Evolutionary conservation across 768 basidiomycete species (phyloP), one percentile per base, ranked within the genome.

Genomic region (Tephrocybe sp.): DNA sequence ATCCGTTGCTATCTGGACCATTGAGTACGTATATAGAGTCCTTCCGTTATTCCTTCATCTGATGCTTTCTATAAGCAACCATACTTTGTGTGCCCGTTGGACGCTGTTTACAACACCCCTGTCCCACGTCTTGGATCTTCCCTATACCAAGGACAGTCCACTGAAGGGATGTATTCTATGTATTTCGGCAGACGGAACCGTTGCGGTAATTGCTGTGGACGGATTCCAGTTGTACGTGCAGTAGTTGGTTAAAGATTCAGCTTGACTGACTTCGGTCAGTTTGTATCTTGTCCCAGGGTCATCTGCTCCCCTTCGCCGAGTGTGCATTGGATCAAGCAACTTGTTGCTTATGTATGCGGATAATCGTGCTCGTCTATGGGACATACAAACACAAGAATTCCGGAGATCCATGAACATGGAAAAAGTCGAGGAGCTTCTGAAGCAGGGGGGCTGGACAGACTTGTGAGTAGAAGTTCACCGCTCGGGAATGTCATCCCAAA

Each of bases 351-450:
- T 87, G 1, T 98, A 98, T 64, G 73, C 73, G 2, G 84, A 89
- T 53, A 83, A 80, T 2, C 80, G 85, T 46, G 90, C 89, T 1
- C 75, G 97, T 34, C 68, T 95, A 2, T 99, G 97, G 93, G 91
- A 98, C 59, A 71, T 86, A 13, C 80, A 82, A 53, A 87, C 85
- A 0, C 78, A 79, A 49, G 94, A 97, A 58, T 87, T 98, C 57
- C 80, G 92, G 77, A 72, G 96, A 41, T 89, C 92, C 0, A 90
- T 90, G 79, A 76, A 76, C 5, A 56, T 73, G 7, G 86, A 86
- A 34, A 93, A 89, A 61, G 92, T 87, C 0, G 79, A 82, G 42
- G 92, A 92, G 41, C 72, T 92, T 48, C 58, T 96, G 4, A 64
- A 62, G 1, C 78, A 88, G 60, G 85, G 86, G 0, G 80, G 79